These are phyloP conservation scores for Fusarium luffae DNA, from an alignment of 2,329 filamentous ascomycete species.

Conservation along the genomic window DNA sequence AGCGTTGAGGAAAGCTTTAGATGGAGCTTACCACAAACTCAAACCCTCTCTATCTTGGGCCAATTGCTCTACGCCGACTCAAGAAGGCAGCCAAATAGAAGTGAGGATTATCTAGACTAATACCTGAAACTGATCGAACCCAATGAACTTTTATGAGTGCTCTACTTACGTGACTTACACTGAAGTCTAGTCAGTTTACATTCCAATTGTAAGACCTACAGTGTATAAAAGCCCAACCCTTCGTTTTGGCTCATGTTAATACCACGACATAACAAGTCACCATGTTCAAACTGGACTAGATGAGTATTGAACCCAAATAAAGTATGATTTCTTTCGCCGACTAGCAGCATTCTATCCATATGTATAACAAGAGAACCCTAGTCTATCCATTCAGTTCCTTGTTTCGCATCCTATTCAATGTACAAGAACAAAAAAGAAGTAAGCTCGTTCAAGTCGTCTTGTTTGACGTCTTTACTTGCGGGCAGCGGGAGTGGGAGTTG, in stretches of 20 bases:
- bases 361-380: slow-evolving; percentile 11
- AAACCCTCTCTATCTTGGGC: slow-evolving; percentile 17
- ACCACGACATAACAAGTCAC: neutral
- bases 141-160: neutral
- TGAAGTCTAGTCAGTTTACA: neutral
- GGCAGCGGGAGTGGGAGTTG: slow-evolving; percentile 24
- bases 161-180: neutral
- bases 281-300: neutral
- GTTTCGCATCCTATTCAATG: slow-evolving; percentile 7
- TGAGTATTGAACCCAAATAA: neutral
- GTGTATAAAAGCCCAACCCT: neutral
- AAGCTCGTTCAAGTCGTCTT: neutral
- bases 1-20: neutral
- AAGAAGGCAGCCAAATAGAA: slow-evolving; percentile 25
- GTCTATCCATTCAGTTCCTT: neutral
- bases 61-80: slow-evolving; percentile 1
- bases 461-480: slow-evolving; percentile 8
- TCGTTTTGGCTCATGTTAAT: neutral
- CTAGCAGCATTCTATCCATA: slow-evolving; percentile 15
- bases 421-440: slow-evolving; percentile 13
- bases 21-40: no score
- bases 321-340: slow-evolving; percentile 1
- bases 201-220: neutral
- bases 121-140: neutral
- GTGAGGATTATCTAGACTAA: neutral